Base-by-base conservation (phyloP, 306 rosid genomes). In the Benincasa hispida region DNA sequence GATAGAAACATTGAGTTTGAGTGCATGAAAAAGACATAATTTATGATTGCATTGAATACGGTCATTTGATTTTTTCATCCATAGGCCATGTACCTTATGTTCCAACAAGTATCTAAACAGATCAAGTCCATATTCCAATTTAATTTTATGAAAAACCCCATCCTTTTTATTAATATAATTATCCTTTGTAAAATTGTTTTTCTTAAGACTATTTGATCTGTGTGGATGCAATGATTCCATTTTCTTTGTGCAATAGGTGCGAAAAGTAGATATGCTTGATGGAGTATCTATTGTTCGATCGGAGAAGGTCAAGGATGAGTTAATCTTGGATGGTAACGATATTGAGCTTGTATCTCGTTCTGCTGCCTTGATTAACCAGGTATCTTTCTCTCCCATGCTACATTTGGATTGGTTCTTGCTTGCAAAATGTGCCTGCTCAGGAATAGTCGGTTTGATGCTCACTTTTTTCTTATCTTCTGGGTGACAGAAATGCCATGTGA, bases 271-370 rank as follows among this genome's bases (percentile, higher is more conserved):
- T 27, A 87, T 91, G 95, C 97, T 89, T 83, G 84, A 87, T 0
- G 97, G 95, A 6, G 97, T 91, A 24, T 62, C 88, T 1, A 76
- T 91, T 57, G 1, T 78, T 6, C 87, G 97, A 51, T 91, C 97
- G 41, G 97, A 91, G 12, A 91, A 91, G 83, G 97, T 91, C 6
- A 91, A 91, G 82, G 97, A 91, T 78, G 97, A 91, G 77, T 72
- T 91, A 39, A 18, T 91, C 8, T 76, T 91, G 86, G 97, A 89
- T 37, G 97, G 97, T 14, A 91, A 91, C 6, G 97, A 91, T 32
- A 88, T 89, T 17, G 97, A 91, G 42, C 91, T 91, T 41, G 97
- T 91, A 73, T 89, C 97, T 42, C 67, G 97, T 30, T 89, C 97
- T 0, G 78, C 84, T 69, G 97, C 97, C 37, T 81, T 91, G 55